Evolutionary conservation across 768 basidiomycete genomes (phyloP).

Genomic region (Aureoboletus auriporus): DNA sequence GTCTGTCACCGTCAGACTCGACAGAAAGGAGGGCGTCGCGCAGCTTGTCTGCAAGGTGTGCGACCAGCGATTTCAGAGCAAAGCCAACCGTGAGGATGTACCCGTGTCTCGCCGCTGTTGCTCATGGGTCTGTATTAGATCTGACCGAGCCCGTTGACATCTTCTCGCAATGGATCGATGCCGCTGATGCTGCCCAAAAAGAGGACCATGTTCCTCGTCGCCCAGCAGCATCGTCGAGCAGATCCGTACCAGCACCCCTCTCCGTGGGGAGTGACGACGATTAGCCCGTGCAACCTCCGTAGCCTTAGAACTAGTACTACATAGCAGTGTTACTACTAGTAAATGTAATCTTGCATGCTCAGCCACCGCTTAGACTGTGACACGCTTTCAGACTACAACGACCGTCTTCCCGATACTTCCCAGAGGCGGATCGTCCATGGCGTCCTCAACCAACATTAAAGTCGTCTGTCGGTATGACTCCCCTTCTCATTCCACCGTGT

Average conservation of each 20-base stretch:
- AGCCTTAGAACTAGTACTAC: too few species aligned
- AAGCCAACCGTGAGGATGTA: constrained; percentile 69
- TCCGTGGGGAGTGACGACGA: constrained; percentile 49
- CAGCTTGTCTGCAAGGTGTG: constrained; percentile 80
- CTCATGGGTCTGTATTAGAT: constrained; percentile 45
- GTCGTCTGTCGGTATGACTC: constrained; percentile 92
- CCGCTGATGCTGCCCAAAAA: constrained; percentile 76
- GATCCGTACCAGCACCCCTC: constrained; percentile 30
- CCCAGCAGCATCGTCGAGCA: constrained; percentile 49
- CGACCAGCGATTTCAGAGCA: constrained; percentile 84
- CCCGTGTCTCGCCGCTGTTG: background rate
- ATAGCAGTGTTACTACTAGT: background rate
- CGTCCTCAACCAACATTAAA: constrained; percentile 87
- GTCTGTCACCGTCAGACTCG: constrained; percentile 79
- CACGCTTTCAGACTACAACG: constrained; percentile 16
- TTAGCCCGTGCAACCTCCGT: too few species aligned
- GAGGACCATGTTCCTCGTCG: constrained; percentile 53
- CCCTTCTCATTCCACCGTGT: constrained; percentile 3
- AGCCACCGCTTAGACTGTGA: constrained; percentile 26
- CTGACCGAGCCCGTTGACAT: constrained; percentile 86
- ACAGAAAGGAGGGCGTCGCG: constrained; percentile 81
- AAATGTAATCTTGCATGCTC: constrained; percentile 13
- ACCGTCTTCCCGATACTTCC: constrained; percentile 15
- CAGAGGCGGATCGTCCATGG: constrained; percentile 41
- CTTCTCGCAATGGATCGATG: constrained; percentile 90